Evolutionary conservation across 2,329 filamentous ascomycete species (phyloP).

Genomic region (Diaporthe citri): DNA sequence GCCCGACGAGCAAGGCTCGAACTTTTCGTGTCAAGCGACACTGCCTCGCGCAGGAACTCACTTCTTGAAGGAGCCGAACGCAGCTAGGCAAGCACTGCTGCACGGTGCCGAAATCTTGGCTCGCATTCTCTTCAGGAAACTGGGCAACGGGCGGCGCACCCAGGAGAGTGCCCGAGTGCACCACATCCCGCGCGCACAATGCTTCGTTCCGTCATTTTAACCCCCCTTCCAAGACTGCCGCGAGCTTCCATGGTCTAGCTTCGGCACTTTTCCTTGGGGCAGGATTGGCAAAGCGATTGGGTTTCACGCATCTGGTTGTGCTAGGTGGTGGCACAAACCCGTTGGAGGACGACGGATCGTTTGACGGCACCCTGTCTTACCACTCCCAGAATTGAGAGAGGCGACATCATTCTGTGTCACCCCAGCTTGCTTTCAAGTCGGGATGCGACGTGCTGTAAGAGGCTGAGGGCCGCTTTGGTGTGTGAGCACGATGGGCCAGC

Average conservation of each 20-base stretch:
- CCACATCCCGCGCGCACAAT: conserved; percentile 12
- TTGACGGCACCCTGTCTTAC: neutral
- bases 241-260: conserved; percentile 12
- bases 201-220: conserved; percentile 12
- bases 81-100: neutral
- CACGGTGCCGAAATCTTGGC: conserved; percentile 21
- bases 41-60: conserved; percentile 8
- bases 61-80: neutral
- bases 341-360: conserved; percentile 4
- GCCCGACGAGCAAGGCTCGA: conserved; percentile 19
- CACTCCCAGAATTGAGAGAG: neutral
- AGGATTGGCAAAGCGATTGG: conserved; percentile 25
- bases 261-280: conserved; percentile 24
- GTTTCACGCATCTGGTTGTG: conserved; percentile 17
- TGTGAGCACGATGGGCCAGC: conserved; percentile 11
- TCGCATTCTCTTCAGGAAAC: neutral
- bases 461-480: conserved; percentile 13
- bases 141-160: neutral
- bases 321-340: conserved; percentile 13
- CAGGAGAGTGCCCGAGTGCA: neutral
- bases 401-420: conserved; percentile 8
- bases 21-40: conserved; percentile 13
- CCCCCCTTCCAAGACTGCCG: neutral
- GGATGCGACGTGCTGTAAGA: neutral
- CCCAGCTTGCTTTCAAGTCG: neutral